Conservation (phyloP, 106 monocot genomes). For the Platanthera zijinensis region DNA sequence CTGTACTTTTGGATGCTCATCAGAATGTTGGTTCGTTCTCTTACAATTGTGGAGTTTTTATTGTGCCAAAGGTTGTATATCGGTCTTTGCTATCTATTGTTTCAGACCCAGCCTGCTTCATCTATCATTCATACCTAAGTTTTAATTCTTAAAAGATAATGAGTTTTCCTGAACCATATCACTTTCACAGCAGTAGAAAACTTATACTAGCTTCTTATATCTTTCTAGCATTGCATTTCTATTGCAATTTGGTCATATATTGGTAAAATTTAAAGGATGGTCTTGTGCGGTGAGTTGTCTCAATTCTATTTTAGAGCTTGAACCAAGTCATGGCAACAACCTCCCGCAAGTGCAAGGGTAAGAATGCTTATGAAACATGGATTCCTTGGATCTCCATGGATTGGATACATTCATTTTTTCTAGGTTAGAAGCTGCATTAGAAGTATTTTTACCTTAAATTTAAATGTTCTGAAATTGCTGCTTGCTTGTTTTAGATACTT, state of each 20-base stretch:
- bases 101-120: neutral
- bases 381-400: too few species aligned
- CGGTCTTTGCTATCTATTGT: neutral
- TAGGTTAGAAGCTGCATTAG: too few species aligned
- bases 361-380: too few species aligned
- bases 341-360: too few species aligned
- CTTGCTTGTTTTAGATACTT: too few species aligned
- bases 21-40: conserved; percentile 36
- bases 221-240: neutral
- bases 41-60: conserved; percentile 79
- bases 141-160: neutral
- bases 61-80: conserved; percentile 74
- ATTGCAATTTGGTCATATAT: neutral
- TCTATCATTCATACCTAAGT: neutral
- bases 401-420: too few species aligned
- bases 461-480: too few species aligned
- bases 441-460: too few species aligned
- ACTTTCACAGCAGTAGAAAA: neutral
- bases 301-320: too few species aligned
- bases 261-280: too few species aligned
- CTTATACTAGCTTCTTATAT: neutral
- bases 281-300: too few species aligned
- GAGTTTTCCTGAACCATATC: neutral
- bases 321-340: too few species aligned
- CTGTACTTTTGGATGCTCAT: conserved; percentile 68